Evolutionary conservation across 441 rosid genomes (phyloP).

Genomic region (Corymbia calophylla): DNA sequence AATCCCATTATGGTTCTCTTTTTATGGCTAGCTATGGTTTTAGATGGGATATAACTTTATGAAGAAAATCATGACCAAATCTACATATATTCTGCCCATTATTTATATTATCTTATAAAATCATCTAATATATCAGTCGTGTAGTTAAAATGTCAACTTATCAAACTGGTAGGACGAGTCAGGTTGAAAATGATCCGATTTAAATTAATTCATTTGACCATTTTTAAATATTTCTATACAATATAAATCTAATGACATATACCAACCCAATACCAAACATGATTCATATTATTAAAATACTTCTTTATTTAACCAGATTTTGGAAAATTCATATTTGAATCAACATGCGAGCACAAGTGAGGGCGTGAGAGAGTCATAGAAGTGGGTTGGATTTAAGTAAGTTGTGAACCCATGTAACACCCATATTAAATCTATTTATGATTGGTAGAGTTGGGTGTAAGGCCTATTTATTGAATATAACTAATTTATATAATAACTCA

Average conservation of each 20-base stretch:
- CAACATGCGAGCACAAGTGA: not conserved
- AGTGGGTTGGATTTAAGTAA: not conserved
- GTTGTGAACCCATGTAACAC: no score
- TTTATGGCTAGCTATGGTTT: not conserved
- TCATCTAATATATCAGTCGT: not conserved
- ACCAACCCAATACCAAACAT: accelerated
- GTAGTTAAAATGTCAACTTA: no score
- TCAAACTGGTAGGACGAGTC: accelerated
- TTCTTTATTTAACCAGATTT: not conserved
- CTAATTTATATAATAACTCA: not conserved
- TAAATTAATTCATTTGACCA: no score
- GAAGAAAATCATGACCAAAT: not conserved
- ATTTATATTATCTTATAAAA: not conserved
- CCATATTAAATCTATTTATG: not conserved
- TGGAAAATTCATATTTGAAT: not conserved
- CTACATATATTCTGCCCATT: not conserved
- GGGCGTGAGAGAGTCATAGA: not conserved
- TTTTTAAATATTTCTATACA: no score
- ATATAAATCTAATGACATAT: not conserved
- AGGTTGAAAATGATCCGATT: accelerated
- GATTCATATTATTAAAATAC: not conserved
- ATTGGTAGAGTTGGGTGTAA: not conserved
- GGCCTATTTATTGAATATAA: no score
- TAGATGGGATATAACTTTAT: not conserved
- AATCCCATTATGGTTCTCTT: not conserved